Base-by-base conservation (phyloP, 768 basidiomycete genomes). In the Kwoniella botswanensis region DNA sequence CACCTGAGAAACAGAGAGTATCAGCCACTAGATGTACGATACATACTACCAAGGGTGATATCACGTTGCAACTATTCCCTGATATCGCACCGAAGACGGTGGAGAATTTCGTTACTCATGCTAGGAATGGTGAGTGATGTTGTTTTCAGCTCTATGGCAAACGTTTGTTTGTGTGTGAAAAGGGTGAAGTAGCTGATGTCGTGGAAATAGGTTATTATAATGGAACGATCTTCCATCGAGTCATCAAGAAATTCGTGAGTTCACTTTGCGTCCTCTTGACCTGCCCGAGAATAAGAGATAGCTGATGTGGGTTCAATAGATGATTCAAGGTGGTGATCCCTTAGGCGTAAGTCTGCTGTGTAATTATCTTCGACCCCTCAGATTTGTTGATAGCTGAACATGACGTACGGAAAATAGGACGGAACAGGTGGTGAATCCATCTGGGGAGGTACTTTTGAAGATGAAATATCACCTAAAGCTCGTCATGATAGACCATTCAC, bases 401-500 rank as follows among this genome's bases (percentile, higher is more conserved):
- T 26, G 26, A n/a, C 5, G 10, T 24, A 6, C 44, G 15, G 2
- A 12, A 11, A 63, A 80, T 93, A 98, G 80, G 93, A 93, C 0
- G 97, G 97, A 2, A 90, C 86, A 0, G 94, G 94, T 7, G 95
- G 97, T 73, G 96, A 98, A 83, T 95, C 93, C 0, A 92, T 96
- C 81, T 98, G 92, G 78, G 96, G 96, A 82, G 94, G 95, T 74
- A 92, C 90, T 2, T 97, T 97, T 75, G 93, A 94, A 83, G 94
- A 97, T 84, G 96, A 98, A 84, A 94, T 98, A 78, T 87, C 90
- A 21, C 91, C 94, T 74, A 91, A 92, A 56, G 85, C 94, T 71
- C 91, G 90, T 84, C 95, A 98, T 83, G 94, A 98, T 83, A 87
- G 95, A 92, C 96, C 97, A 0, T 98, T 98, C 81, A 96, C 93